These are phyloP conservation scores for Raphanus sativus DNA, from an alignment of 345 rosid species.

Conservation along the genomic window DNA sequence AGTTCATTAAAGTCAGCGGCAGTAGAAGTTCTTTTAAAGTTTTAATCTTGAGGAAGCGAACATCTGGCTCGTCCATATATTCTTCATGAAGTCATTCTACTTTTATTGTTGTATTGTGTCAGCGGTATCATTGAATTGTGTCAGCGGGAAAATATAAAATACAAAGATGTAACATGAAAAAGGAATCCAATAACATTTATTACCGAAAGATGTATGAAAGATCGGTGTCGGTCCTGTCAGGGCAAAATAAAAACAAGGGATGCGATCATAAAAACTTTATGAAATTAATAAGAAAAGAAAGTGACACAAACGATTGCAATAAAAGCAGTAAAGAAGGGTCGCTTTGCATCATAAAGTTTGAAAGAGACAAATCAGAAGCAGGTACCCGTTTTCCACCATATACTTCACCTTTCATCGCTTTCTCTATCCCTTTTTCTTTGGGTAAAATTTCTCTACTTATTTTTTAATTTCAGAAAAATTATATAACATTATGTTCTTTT, in stretches of 20 bases:
- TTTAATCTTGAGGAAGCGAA: background rate
- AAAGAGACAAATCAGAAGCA: slow-evolving; percentile 49
- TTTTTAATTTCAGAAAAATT: background rate
- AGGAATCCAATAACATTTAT: slow-evolving; percentile 33
- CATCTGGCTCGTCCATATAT: slow-evolving; percentile 1
- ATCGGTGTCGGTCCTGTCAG: slow-evolving; percentile 38
- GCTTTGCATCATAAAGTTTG: slow-evolving; percentile 54
- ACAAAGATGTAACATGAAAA: slow-evolving; percentile 25
- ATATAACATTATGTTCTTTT: too few relatives aligned
- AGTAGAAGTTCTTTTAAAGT: background rate
- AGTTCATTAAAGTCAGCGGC: background rate
- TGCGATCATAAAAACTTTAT: slow-evolving; percentile 31
- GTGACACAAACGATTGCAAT: slow-evolving; percentile 26
- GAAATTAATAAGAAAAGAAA: slow-evolving; percentile 28
- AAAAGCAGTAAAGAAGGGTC: slow-evolving; percentile 11
- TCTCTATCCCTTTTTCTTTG: slow-evolving; percentile 24
- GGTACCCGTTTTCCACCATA: slow-evolving; percentile 55
- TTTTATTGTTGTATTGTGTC: slow-evolving; percentile 2
- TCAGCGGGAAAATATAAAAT: background rate
- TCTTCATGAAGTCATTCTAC: slow-evolving; percentile 5
- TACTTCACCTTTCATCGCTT: slow-evolving; percentile 41
- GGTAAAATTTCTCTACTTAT: background rate
- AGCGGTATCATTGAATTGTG: background rate
- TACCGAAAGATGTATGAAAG: slow-evolving; percentile 33
- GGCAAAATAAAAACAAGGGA: slow-evolving; percentile 29